Percentiles rank a stretch among this genome's conserved stretches.
phyloP scores from a whole-genome alignment of 208 protist genomes.

The Vickermania spadyakhi region DNA sequence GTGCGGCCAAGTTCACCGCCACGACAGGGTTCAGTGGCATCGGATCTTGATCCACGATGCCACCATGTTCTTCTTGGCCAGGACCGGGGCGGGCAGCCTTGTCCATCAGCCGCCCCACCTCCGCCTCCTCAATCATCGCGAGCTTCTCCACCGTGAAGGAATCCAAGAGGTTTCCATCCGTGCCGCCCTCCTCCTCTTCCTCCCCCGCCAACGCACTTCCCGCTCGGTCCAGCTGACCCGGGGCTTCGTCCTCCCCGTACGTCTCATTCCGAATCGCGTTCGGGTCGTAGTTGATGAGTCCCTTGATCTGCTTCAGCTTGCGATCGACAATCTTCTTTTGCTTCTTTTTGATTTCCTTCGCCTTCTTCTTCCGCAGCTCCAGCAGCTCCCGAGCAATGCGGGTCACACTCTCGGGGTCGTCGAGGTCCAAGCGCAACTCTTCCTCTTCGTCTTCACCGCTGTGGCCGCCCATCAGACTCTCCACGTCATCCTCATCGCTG shows the following conservation, averaged over 20 bases:
- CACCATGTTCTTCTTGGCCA: background rate
- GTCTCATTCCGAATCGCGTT: slow-evolving; percentile 56
- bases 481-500: slow-evolving; percentile 14
- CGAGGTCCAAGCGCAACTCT: slow-evolving; percentile 48
- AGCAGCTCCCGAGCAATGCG: slow-evolving; percentile 82
- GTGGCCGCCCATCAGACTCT: slow-evolving; percentile 3
- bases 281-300: slow-evolving; percentile 90
- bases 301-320: slow-evolving; percentile 89
- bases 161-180: slow-evolving; percentile 32
- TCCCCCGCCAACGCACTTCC: slow-evolving; percentile 6
- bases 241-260: slow-evolving; percentile 7
- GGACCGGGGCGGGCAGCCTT: slow-evolving; percentile 7
- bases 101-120: slow-evolving; percentile 53
- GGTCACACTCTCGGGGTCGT: slow-evolving; percentile 71
- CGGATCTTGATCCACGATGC: slow-evolving; percentile 23
- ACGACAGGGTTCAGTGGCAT: slow-evolving; percentile 65
- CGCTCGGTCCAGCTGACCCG: slow-evolving; percentile 23
- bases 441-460: slow-evolving; percentile 20
- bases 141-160: slow-evolving; percentile 74
- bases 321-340: slow-evolving; percentile 89
- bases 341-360: slow-evolving; percentile 87
- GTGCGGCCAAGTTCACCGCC: slow-evolving; percentile 58
- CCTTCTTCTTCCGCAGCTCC: slow-evolving; percentile 71
- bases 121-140: slow-evolving; percentile 41
- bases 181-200: slow-evolving; percentile 7